Conservation (phyloP, 169 alveolate species). For the Plasmodium falciparum region DNA sequence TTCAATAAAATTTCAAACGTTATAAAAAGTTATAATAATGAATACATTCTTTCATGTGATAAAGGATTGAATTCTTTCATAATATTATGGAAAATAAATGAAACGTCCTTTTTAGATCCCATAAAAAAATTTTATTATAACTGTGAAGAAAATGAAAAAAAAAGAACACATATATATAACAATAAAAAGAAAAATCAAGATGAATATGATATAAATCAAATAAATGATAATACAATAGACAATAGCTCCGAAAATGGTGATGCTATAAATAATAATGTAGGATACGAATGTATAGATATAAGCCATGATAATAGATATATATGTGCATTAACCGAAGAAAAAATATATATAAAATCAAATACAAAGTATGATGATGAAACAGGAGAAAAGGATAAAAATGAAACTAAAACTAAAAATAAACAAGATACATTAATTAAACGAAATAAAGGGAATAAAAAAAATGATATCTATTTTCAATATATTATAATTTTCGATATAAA, state of each 20-base stretch:
- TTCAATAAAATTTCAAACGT: conserved; percentile 53
- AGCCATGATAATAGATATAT: conserved; percentile 69
- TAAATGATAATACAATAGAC: neutral
- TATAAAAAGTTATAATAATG: conserved; percentile 55
- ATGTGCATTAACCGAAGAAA: conserved; percentile 72
- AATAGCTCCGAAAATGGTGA: neutral
- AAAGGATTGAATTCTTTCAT: conserved; percentile 60
- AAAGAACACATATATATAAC: neutral
- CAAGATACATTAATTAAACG: neutral
- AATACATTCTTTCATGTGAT: conserved; percentile 67
- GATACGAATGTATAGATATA: conserved; percentile 72
- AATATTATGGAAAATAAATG: conserved; percentile 44
- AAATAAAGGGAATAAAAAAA: neutral
- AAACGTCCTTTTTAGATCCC: conserved; percentile 27
- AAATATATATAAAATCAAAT: conserved; percentile 24
- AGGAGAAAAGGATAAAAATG: neutral
- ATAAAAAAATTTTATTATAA: conserved; percentile 32
- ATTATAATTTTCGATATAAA: conserved; percentile 52
- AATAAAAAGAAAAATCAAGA: neutral
- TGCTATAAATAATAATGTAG: conserved; percentile 7
- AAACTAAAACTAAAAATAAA: neutral
- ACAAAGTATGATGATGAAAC: neutral
- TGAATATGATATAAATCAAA: neutral
- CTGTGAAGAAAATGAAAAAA: conserved; percentile 1
- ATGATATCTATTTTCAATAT: conserved; percentile 34